These are phyloP conservation scores for Furcasterigmium sp. DNA, from an alignment of 2,329 filamentous ascomycete genomes.

Conservation along the genomic window DNA sequence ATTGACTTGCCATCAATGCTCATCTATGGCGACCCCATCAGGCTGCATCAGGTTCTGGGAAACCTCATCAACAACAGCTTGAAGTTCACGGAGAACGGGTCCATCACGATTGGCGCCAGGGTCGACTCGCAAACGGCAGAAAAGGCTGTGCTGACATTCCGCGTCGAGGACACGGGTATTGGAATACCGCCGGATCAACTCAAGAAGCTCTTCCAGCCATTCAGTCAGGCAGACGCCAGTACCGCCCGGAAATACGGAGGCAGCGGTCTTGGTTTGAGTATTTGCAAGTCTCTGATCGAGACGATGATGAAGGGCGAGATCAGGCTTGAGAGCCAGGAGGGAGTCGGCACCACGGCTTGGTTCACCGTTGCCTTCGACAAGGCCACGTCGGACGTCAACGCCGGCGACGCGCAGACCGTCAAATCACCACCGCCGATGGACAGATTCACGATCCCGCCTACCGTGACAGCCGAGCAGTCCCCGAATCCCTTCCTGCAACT, in stretches of 20 bases:
- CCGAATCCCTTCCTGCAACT: slow-evolving; percentile 57
- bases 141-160: slow-evolving; percentile 72
- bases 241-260: slow-evolving; percentile 89
- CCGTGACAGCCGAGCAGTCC: slow-evolving; percentile 20
- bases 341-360: slow-evolving; percentile 64
- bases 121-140: slow-evolving; percentile 67
- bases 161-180: slow-evolving; percentile 85
- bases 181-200: slow-evolving; percentile 80
- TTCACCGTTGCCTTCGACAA: slow-evolving; percentile 87
- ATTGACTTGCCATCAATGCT: slow-evolving; percentile 72
- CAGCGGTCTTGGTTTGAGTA: slow-evolving; percentile 84
- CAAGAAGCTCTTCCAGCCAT: slow-evolving; percentile 83
- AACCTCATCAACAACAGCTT: slow-evolving; percentile 91
- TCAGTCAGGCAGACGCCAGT: slow-evolving; percentile 87
- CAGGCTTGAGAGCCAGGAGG: slow-evolving; percentile 71
- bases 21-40: slow-evolving; percentile 61
- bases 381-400: slow-evolving; percentile 56
- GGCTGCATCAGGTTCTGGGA: slow-evolving; percentile 64
- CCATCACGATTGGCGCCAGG: slow-evolving; percentile 75
- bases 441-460: slow-evolving; percentile 18
- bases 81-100: slow-evolving; percentile 86
- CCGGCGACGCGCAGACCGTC: slow-evolving; percentile 45
- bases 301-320: slow-evolving; percentile 87
- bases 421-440: slow-evolving; percentile 29
- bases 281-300: slow-evolving; percentile 91